Evolutionary conservation across 148 eudicot genomes (phyloP).

Genomic region (Polygonum maritimum): DNA sequence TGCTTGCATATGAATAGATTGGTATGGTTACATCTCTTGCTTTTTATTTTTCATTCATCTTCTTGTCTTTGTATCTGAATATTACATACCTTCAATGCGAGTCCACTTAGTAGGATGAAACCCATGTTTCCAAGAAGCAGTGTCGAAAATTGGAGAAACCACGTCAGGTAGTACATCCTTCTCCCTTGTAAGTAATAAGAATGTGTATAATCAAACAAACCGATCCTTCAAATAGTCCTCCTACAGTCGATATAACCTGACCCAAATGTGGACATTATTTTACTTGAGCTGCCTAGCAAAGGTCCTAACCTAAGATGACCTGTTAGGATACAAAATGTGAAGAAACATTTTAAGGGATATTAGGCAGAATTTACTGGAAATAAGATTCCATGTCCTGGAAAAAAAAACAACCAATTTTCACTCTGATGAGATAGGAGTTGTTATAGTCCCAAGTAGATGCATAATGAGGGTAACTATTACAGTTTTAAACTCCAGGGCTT

Average conservation of each 20-base stretch:
- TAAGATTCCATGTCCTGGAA: no score
- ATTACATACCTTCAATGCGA: constrained; percentile 58
- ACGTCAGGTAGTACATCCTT: constrained; percentile 40
- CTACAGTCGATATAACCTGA: background rate
- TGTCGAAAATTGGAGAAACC: constrained; percentile 34
- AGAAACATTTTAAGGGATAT: no score
- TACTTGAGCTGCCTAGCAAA: background rate
- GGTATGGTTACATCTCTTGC: background rate
- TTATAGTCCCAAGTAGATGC: no score
- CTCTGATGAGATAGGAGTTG: no score
- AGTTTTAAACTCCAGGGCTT: no score
- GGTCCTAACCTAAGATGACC: background rate
- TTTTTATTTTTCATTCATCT: background rate
- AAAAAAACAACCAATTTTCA: no score
- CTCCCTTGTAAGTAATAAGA: constrained; percentile 23
- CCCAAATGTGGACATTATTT: background rate
- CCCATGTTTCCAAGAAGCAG: constrained; percentile 45
- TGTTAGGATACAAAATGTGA: no score
- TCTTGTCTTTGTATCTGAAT: background rate
- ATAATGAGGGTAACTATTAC: no score
- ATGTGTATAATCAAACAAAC: background rate
- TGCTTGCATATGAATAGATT: background rate
- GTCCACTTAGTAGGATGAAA: constrained; percentile 56
- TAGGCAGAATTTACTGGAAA: no score
- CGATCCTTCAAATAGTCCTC: background rate